Evolutionary conservation across 2,329 filamentous ascomycete species (phyloP), one percentile per base, ranked within the genome.

Genomic region (Fusarium sp.): DNA sequence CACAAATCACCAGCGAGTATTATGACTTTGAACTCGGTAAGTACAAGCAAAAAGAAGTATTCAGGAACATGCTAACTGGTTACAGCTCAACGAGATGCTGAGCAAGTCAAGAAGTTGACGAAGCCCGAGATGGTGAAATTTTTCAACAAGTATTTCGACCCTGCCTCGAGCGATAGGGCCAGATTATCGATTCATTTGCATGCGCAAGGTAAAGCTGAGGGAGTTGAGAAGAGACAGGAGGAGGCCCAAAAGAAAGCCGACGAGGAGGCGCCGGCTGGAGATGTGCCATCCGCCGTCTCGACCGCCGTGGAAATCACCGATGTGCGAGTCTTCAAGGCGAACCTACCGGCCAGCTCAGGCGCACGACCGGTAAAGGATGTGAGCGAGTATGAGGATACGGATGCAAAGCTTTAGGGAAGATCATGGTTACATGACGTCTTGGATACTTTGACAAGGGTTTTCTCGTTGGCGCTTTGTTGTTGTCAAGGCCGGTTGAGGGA

Each of bases 1-100:
- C 87, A 60, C 94, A 98, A 79, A 94, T 99, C 76, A 90, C 90
- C 60, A 93, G 89, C 62, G 95, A 98, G 80, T 94, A 93, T 76
- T 97, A 95, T 81, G 95, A 98, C 82, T 99, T 98, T 82, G 89
- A 95, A 79, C 91, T 93, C 80, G 90, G 96, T 95, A 87, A 82
- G 90, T 86, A 1, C 15, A 59, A 38, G 25, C 25, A 4, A 14
- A n/a, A 8, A 14, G 15, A 7, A 20, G 14, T n/a, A 6, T 25
- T 3, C 6, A 37, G 30, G 35, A n/a, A 32, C 27, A 37, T 59
- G 58, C 74, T 81, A 72, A 81, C 66, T 27, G 6, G 25, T 15
- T 27, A 60, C 38, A 94, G 93, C 90, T 56, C 92, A 94, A 74
- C 88, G 90, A 56, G 96, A 98, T 80, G 95, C 94, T 10, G 90